Base-by-base conservation (phyloP, 2,329 filamentous ascomycete species). In the Diplodia corticola region DNA sequence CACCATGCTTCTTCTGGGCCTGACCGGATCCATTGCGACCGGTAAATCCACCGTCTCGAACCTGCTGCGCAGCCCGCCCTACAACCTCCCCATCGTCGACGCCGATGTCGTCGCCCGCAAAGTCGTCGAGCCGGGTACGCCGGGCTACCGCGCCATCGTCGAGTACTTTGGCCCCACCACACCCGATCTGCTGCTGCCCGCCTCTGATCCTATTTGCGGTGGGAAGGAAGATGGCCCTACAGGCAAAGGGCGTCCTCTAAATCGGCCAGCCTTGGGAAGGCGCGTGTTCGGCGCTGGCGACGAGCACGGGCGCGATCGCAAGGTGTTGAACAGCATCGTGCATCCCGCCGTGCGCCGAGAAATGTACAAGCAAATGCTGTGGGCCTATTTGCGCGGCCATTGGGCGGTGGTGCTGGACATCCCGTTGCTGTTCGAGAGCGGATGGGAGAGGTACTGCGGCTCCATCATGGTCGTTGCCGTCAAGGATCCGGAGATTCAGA, bases 21-120 rank as follows among this genome's bases (percentile, higher is more conserved):
- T 99, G 28, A 99, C 95, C 9, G 95, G 95, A 76, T 97, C 93
- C 68, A 98, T 99, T 76, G 95, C 95, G 68, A 99, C 95, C 5
- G 95, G 95, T 77, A 99, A 99, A 86, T 97, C 94, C 53, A 99
- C 94, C 70, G 93, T 97, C 65, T 97, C 95, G 30, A 84, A 85
- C 46, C 85, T 97, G 71, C 91, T 99, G 73, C 88, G 90, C 60
- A 84, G 87, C 4, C 83, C 91, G 5, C 95, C 94, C 0, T 91
- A 97, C 83, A 89, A 87, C 68, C 86, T 99, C 68, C 93, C 95
- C 73, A 86, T 99, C 72, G 89, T 99, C 81, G 95, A 99, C 76
- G 94, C 95, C 75, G 95, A 99, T 81, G 81, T 96, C 65, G 85
- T 98, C 68, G 94, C 95, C 55, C 93, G 94, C 72, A 86, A 95